Evolutionary conservation across 2,329 filamentous ascomycete species (phyloP).

Genomic region (Xylariaceae sp.): DNA sequence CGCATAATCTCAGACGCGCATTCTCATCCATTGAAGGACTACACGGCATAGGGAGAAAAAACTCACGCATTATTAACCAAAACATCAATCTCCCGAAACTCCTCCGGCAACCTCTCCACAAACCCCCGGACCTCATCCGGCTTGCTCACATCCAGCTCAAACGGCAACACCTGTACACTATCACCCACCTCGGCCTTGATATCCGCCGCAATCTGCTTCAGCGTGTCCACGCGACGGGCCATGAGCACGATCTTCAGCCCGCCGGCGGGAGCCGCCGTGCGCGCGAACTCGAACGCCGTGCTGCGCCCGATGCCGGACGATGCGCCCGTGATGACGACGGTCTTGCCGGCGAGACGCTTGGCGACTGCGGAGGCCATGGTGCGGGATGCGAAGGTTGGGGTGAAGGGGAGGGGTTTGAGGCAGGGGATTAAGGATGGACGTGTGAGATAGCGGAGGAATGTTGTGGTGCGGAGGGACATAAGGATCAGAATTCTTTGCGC

Average conservation of each 20-base stretch:
- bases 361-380: slow-evolving; percentile 57
- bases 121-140: slow-evolving; percentile 68
- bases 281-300: slow-evolving; percentile 87
- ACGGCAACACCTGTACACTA: slow-evolving; percentile 65
- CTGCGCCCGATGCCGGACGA: slow-evolving; percentile 84
- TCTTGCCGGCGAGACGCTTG: slow-evolving; percentile 89
- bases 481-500: background rate
- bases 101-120: slow-evolving; percentile 66
- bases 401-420: background rate
- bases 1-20: background rate
- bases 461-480: slow-evolving; percentile 12
- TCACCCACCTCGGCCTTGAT: slow-evolving; percentile 35
- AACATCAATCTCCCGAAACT: slow-evolving; percentile 79
- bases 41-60: too few relatives aligned
- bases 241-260: slow-evolving; percentile 81
- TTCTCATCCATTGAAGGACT: background rate
- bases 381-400: background rate
- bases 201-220: slow-evolving; percentile 70
- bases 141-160: slow-evolving; percentile 83
- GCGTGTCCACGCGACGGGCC: slow-evolving; percentile 73
- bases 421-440: slow-evolving; percentile 6
- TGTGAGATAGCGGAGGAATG: slow-evolving; percentile 4
- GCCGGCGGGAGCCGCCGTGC: slow-evolving; percentile 69
- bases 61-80: slow-evolving; percentile 92
- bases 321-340: slow-evolving; percentile 83